Evolutionary conservation across 495 filamentous ascomycete species (phyloP), one percentile per base, ranked within the genome.

Genomic region (Beverwykella pulmonaria): DNA sequence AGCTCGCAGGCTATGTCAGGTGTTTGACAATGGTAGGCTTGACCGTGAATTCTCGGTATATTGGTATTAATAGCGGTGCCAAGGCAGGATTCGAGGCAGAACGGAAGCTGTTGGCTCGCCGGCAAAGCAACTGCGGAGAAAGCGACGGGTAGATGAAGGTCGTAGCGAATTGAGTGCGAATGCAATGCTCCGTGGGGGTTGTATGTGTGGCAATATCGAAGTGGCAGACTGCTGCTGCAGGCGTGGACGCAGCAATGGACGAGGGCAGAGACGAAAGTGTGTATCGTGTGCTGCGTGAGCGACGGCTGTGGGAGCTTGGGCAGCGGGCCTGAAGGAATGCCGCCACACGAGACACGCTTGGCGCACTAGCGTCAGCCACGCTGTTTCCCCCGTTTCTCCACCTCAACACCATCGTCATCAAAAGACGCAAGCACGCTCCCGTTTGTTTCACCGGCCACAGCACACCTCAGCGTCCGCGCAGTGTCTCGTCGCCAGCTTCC

Each of bases 1-100:
- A 52, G 48, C 26, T 52, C 22, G 48, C 26, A 52, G 48, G 48
- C 48, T 52, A 52, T 52, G 48, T 52, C 19, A 14, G 17, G 39
- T 44, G 39, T 44, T 44, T 44, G 39, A 44, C 9, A n/a, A 3
- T 44, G 30, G 30, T 12, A 34, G n/a, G 30, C 30, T 12, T 34
- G 30, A 5, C 30, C 17, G 39, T 12, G 39, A 3, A 44, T 44
- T 7, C 39, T 44, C 39, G 39, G 39, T 44, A 44, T 44, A n/a
- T 4, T 14, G 39, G 39, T 44, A 44, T 44, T 44, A 44, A 44
- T 44, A 44, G 39, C 8, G 39, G 39, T n/a, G 6, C 8, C 39
- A 9, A n/a, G 15, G 39, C 3, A 12, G 39, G 39, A 44, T 44
- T n/a, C 39, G 15, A n/a, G 39, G 39, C 39, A 9, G 39, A 44